These are phyloP conservation scores for Trichoderma asperellum DNA, from an alignment of 2,329 filamentous ascomycete genomes.

Conservation along the genomic window DNA sequence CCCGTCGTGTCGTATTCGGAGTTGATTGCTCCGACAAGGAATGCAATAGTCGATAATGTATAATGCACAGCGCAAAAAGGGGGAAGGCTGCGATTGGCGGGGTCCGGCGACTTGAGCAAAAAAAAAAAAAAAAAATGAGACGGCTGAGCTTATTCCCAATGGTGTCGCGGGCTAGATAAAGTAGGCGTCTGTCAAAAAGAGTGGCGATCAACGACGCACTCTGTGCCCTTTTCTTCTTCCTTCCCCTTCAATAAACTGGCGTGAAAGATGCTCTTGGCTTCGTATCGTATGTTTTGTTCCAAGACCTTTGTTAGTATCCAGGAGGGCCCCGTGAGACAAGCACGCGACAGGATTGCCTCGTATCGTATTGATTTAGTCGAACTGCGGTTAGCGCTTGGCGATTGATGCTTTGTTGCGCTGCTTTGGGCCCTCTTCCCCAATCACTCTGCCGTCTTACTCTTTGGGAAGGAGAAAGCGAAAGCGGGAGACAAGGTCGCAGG, in stretches of 20 bases:
- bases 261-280: neutral
- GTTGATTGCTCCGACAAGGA: neutral
- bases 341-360: constrained; percentile 22
- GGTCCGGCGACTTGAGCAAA: constrained; percentile 5
- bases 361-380: constrained; percentile 18
- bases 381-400: neutral
- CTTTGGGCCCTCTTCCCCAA: neutral
- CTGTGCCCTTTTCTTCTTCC: neutral
- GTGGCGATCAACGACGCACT: neutral
- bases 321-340: constrained; percentile 24
- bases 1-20: neutral
- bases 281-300: constrained; percentile 13
- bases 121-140: neutral
- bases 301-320: neutral
- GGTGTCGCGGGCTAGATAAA: neutral
- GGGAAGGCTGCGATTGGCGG: constrained; percentile 16
- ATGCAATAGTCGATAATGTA: neutral
- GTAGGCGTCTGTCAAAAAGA: neutral
- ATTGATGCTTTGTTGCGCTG: neutral
- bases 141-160: neutral
- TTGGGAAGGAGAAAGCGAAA: neutral
- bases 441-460: neutral
- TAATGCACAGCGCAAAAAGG: neutral
- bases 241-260: neutral
- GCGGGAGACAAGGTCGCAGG: neutral